phyloP scores from a whole-genome alignment of 352 stramenopile species.

The Plasmopara viticola region DNA sequence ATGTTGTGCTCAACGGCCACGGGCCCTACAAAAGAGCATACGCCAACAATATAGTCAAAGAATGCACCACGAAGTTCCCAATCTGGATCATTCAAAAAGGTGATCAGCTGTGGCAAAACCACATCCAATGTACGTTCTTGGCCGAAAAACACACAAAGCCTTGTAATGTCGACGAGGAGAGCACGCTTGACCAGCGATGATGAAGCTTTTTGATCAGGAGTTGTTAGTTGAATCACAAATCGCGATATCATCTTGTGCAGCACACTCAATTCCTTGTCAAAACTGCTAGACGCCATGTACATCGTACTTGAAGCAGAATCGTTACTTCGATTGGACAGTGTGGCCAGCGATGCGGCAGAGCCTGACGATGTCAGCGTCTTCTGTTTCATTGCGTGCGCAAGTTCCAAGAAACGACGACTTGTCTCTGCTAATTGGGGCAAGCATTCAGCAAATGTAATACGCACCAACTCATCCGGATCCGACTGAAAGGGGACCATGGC shows the following conservation, averaged over 20 bases:
- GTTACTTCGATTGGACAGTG: constrained; percentile 28
- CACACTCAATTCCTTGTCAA: constrained; percentile 88
- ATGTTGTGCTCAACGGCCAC: constrained; percentile 95
- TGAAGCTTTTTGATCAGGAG: constrained; percentile 80
- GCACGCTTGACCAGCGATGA: constrained; percentile 92
- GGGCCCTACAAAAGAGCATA: constrained; percentile 92
- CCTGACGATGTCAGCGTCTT: constrained; percentile 39
- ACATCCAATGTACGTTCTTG: constrained; percentile 92
- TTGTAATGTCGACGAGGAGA: constrained; percentile 91
- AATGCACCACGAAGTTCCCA: constrained; percentile 84
- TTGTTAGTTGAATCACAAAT: constrained; percentile 92
- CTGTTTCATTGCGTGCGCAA: constrained; percentile 86
- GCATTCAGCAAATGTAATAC: constrained; percentile 93
- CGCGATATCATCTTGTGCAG: constrained; percentile 92
- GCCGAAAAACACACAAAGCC: constrained; percentile 96
- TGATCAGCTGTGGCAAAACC: constrained; percentile 94
- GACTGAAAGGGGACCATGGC: constrained; percentile 84
- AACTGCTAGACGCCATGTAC: constrained; percentile 81
- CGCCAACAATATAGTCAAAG: constrained; percentile 91
- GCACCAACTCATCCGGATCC: constrained; percentile 90
- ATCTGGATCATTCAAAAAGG: constrained; percentile 95
- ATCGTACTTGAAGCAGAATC: constrained; percentile 22
- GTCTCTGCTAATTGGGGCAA: constrained; percentile 90
- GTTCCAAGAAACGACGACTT: constrained; percentile 91
- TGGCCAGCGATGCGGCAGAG: constrained; percentile 34